A percentile compares a stretch with the other conserved stretches of the same genome.
Conservation (phyloP, 1,284 basidiomycete species). For the Grifola frondosa region DNA sequence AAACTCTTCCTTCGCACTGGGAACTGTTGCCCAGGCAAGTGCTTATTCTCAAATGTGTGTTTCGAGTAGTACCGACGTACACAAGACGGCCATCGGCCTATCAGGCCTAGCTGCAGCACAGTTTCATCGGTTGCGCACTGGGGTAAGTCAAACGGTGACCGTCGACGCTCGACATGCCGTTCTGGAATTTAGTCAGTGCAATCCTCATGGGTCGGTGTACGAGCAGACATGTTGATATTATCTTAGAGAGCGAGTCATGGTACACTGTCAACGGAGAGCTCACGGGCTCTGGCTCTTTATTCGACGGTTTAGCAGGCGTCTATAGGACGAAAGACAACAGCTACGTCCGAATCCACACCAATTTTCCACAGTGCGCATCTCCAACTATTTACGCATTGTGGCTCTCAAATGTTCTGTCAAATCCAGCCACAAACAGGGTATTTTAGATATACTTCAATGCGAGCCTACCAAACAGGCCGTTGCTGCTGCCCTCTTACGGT, state of each 20-base stretch:
- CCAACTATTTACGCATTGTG: background rate
- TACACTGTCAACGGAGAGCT: constrained; percentile 45
- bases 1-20: constrained; percentile 51
- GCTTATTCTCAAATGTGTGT: background rate
- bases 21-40: constrained; percentile 48
- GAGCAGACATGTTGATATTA: background rate
- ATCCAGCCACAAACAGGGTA: constrained; percentile 52
- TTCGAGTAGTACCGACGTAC: background rate
- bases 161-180: constrained; percentile 59
- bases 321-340: constrained; percentile 52
- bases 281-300: constrained; percentile 34
- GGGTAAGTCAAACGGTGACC: constrained; percentile 45
- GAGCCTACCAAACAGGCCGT: constrained; percentile 40
- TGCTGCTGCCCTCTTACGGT: constrained; percentile 39
- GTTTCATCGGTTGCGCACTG: constrained; percentile 48
- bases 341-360: constrained; percentile 60
- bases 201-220: background rate
- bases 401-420: background rate
- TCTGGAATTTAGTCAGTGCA: constrained; percentile 53
- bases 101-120: constrained; percentile 53
- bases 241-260: constrained; percentile 49
- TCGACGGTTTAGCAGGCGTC: constrained; percentile 53
- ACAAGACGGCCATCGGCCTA: constrained; percentile 51
- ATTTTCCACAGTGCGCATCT: constrained; percentile 54
- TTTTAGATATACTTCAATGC: constrained; percentile 45